phyloP scores from a whole-genome alignment of 441 rosid genomes.

The Theobroma grandiflorum region DNA sequence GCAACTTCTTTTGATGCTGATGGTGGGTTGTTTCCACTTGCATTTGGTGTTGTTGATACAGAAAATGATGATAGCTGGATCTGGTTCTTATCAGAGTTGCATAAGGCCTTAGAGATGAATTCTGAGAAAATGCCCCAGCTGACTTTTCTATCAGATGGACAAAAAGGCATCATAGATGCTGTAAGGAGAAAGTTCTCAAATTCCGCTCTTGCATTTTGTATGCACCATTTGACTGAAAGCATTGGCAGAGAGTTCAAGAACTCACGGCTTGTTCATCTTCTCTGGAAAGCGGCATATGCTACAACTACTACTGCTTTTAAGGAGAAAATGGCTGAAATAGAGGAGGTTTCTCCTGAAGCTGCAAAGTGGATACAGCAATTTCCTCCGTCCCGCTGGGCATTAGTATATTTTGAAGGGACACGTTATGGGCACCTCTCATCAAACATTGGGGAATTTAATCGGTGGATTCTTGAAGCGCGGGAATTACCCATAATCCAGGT shows the following conservation, averaged over 20 bases:
- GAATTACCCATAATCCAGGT: slow-evolving; percentile 65
- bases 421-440: slow-evolving; percentile 60
- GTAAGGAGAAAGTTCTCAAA: slow-evolving; percentile 49
- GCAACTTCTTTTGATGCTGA: slow-evolving; percentile 67
- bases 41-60: slow-evolving; percentile 62
- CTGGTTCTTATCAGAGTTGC: slow-evolving; percentile 68
- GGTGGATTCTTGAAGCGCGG: slow-evolving; percentile 61
- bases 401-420: slow-evolving; percentile 51
- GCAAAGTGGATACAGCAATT: slow-evolving; percentile 58
- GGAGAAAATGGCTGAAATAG: slow-evolving; percentile 58
- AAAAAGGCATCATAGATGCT: slow-evolving; percentile 50
- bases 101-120: slow-evolving; percentile 49
- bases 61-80: slow-evolving; percentile 63
- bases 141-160: slow-evolving; percentile 52
- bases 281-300: slow-evolving; percentile 69
- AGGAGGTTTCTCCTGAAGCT: slow-evolving; percentile 59
- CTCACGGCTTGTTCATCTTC: slow-evolving; percentile 57
- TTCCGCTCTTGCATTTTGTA: slow-evolving; percentile 51
- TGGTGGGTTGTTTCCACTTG: slow-evolving; percentile 61
- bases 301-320: slow-evolving; percentile 48
- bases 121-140: slow-evolving; percentile 44
- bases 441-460: slow-evolving; percentile 56
- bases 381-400: slow-evolving; percentile 58
- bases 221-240: slow-evolving; percentile 55
- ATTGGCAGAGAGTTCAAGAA: slow-evolving; percentile 63